A percentile compares a stretch with the other conserved stretches of the same genome.
Conservation (phyloP, 2,329 filamentous ascomycete genomes). For the Pestalotiopsis sp. region DNA sequence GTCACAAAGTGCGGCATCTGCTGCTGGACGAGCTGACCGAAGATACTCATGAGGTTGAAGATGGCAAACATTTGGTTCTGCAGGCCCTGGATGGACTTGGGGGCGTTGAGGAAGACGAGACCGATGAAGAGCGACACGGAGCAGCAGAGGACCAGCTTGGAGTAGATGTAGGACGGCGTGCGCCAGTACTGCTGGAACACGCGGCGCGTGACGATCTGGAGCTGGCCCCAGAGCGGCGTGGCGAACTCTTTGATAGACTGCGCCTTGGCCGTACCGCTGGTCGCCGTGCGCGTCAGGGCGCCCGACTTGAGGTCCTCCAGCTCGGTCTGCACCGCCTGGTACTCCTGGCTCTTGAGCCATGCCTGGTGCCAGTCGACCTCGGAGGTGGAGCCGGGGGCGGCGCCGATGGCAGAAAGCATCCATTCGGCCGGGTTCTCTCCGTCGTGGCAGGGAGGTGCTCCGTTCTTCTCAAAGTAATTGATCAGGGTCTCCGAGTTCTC, state of each 20-base stretch:
- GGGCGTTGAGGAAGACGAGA: constrained; percentile 76
- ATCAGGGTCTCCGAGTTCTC: constrained; percentile 49
- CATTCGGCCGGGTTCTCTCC: constrained; percentile 67
- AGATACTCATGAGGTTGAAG: constrained; percentile 83
- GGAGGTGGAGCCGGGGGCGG: constrained; percentile 49
- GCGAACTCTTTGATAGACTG: constrained; percentile 71
- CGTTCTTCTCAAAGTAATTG: constrained; percentile 62
- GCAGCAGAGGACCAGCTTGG: constrained; percentile 72
- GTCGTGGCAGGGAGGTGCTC: constrained; percentile 51
- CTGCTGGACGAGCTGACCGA: constrained; percentile 78
- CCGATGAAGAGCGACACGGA: constrained; percentile 76
- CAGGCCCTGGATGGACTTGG: constrained; percentile 74
- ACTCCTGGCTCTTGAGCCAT: constrained; percentile 47
- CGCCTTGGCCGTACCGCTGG: constrained; percentile 14
- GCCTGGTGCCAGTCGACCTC: constrained; percentile 68
- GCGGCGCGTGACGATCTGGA: constrained; percentile 69
- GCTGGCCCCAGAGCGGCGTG: constrained; percentile 70
- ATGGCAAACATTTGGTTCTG: constrained; percentile 88
- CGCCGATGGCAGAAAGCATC: constrained; percentile 51
- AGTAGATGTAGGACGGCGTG: constrained; percentile 86
- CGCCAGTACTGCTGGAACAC: constrained; percentile 94
- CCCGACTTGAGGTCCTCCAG: constrained; percentile 58
- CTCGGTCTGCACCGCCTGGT: constrained; percentile 57
- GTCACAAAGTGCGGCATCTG: constrained; percentile 87
- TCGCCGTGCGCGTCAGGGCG: constrained; percentile 18